phyloP scores from a whole-genome alignment of 1,284 basidiomycete genomes.

The Puccinia triticina region DNA sequence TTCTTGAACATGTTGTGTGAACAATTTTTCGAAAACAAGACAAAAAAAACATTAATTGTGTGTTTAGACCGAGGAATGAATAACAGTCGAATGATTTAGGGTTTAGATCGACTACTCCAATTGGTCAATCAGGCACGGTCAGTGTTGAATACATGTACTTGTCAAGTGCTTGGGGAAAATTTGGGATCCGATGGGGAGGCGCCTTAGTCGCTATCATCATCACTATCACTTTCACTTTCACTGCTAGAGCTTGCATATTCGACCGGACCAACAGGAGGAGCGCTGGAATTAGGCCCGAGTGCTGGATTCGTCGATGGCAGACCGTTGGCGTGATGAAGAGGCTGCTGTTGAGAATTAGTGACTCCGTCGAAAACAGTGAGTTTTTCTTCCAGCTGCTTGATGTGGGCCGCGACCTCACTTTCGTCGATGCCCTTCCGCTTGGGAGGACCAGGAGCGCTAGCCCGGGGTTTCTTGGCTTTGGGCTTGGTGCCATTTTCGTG shows the following conservation, averaged over 20 bases:
- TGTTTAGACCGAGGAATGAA: neutral
- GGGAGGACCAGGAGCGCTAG: neutral
- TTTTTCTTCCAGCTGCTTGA: conserved; percentile 23
- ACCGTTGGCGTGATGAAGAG: conserved; percentile 16
- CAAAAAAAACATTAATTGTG: conserved; percentile 1
- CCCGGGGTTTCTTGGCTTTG: conserved; percentile 33
- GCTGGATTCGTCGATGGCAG: neutral
- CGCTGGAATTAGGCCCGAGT: neutral
- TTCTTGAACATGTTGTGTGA: conserved; percentile 7
- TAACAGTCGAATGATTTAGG: neutral
- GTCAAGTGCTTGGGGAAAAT: neutral
- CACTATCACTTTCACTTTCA: conserved; percentile 50
- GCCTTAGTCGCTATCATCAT: conserved; percentile 45
- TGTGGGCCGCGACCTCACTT: conserved; percentile 26
- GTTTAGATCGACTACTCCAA: neutral
- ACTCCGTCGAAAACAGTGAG: conserved; percentile 2
- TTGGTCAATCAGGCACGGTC: neutral
- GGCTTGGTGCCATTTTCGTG: conserved; percentile 16
- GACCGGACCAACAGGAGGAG: conserved; percentile 44
- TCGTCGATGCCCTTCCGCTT: conserved; percentile 46
- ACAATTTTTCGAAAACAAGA: neutral
- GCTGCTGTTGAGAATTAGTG: neutral
- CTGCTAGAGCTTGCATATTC: conserved; percentile 49
- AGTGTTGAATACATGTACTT: neutral
- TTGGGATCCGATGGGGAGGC: neutral